These are phyloP conservation scores for Rhodamnia rubescens DNA, from an alignment of 345 rosid genomes.

Conservation along the genomic window DNA sequence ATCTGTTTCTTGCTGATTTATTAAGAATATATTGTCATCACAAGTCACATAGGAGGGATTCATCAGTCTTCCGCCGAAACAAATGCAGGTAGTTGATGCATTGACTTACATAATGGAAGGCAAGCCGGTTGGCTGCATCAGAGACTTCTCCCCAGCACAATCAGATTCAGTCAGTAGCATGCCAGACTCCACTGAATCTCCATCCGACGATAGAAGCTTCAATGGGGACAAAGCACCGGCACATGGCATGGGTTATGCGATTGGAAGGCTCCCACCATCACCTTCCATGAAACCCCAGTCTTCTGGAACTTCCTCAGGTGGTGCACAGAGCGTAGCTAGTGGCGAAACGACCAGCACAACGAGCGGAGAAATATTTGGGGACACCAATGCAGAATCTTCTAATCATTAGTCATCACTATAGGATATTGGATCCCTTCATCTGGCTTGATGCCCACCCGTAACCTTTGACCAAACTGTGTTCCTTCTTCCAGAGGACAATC, in stretches of 20 bases:
- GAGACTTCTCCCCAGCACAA: conserved; percentile 25
- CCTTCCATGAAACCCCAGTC: conserved; percentile 8
- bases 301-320: not conserved
- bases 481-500: not conserved
- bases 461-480: not conserved
- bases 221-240: not conserved
- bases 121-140: conserved; percentile 2
- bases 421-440: not conserved
- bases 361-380: not conserved
- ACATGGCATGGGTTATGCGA: not conserved
- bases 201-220: conserved; percentile 7
- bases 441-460: not conserved
- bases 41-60: not conserved
- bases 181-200: conserved; percentile 18
- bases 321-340: not conserved
- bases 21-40: not conserved
- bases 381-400: not conserved
- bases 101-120: conserved; percentile 25
- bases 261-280: conserved; percentile 5
- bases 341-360: not conserved
- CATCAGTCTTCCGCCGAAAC: not conserved
- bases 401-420: not conserved
- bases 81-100: conserved; percentile 36
- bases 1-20: not conserved
- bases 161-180: conserved; percentile 23